A percentile compares a stretch with the other conserved stretches of the same genome.
Conservation (phyloP, 768 basidiomycete genomes). For the Pleurotus sapidus region DNA sequence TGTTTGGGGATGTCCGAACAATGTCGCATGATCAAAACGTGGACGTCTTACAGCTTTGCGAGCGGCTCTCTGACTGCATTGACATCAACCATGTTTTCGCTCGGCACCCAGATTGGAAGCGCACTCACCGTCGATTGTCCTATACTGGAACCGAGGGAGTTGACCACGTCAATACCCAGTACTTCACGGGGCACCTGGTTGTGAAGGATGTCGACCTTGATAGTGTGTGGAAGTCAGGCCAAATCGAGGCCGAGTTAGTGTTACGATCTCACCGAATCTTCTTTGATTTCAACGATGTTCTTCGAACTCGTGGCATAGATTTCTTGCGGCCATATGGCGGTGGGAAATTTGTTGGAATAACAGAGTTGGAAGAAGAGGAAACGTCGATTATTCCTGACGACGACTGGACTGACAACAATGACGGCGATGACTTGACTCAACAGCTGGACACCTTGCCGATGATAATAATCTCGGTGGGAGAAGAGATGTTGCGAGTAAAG, state of each 20-base stretch:
- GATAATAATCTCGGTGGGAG: too few species aligned
- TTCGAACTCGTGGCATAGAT: not conserved
- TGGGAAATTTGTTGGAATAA: not conserved
- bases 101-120: not conserved
- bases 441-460: too few species aligned
- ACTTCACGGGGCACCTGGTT: not conserved
- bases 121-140: not conserved
- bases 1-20: conserved; percentile 24
- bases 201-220: not conserved
- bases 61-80: not conserved
- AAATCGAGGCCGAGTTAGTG: not conserved
- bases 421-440: too few species aligned
- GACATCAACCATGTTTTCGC: not conserved
- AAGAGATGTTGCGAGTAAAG: too few species aligned
- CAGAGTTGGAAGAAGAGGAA: not conserved
- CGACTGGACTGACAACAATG: too few species aligned
- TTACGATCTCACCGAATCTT: not conserved
- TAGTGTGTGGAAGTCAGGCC: not conserved
- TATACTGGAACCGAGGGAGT: not conserved
- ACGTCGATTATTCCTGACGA: too few species aligned
- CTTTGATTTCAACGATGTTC: not conserved
- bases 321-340: not conserved
- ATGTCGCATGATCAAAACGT: conserved; percentile 19
- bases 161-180: conserved; percentile 1
- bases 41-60: conserved; percentile 10